Percentiles rank a stretch among this genome's conserved stretches.
phyloP scores from a whole-genome alignment of 2,329 filamentous ascomycete genomes.

The Didymella lethalis region DNA sequence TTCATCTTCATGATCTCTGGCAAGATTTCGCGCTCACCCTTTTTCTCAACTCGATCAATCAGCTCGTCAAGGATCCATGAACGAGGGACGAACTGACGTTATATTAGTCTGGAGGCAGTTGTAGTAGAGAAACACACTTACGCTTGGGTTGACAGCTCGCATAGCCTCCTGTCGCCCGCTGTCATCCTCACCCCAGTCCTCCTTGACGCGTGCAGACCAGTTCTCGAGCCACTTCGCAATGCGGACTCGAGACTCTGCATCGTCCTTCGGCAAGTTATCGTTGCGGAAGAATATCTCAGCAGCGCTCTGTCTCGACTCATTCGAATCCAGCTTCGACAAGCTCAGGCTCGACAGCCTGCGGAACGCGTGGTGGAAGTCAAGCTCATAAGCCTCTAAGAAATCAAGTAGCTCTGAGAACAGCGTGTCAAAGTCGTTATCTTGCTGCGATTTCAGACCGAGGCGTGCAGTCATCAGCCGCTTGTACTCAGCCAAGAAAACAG shows the following conservation, averaged over 20 bases:
- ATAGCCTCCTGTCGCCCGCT: constrained; percentile 72
- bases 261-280: constrained; percentile 64
- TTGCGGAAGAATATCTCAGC: constrained; percentile 81
- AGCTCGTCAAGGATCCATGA: constrained; percentile 94
- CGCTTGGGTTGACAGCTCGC: constrained; percentile 87
- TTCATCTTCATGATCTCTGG: constrained; percentile 82
- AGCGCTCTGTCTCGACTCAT: constrained; percentile 68
- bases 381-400: constrained; percentile 77
- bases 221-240: constrained; percentile 81
- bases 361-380: constrained; percentile 97
- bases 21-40: constrained; percentile 80
- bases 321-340: constrained; percentile 69
- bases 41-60: constrained; percentile 86
- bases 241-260: constrained; percentile 69
- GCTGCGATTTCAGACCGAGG: constrained; percentile 75
- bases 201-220: constrained; percentile 74
- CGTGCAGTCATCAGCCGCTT: constrained; percentile 81
- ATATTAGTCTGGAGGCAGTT: not conserved
- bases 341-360: constrained; percentile 74
- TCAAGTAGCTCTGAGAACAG: constrained; percentile 86
- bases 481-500: constrained; percentile 88
- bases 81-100: constrained; percentile 76
- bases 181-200: constrained; percentile 74
- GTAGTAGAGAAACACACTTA: constrained; percentile 33
- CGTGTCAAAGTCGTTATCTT: constrained; percentile 77